Evolutionary conservation across 768 basidiomycete genomes (phyloP).

Genomic region (Suillus bovinus): DNA sequence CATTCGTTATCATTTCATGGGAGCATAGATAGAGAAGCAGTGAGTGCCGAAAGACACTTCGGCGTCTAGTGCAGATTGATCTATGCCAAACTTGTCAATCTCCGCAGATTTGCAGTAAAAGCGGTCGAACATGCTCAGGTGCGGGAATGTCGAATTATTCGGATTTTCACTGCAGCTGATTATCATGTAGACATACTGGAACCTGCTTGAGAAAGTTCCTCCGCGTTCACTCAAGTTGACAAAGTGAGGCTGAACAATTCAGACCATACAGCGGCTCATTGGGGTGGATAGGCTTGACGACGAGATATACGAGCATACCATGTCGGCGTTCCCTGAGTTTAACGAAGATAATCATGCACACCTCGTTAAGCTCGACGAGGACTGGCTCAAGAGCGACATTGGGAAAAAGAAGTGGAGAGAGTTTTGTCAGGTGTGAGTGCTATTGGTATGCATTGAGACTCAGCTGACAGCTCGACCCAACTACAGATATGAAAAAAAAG

Average conservation of each 20-base stretch:
- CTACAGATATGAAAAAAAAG: constrained; percentile 80
- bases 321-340: constrained; percentile 81
- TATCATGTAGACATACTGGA: constrained; percentile 84
- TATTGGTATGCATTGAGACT: not conserved
- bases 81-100: constrained; percentile 10
- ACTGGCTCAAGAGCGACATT: constrained; percentile 84
- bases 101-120: constrained; percentile 55
- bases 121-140: constrained; percentile 97
- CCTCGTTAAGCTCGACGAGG: constrained; percentile 73
- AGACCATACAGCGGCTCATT: constrained; percentile 16
- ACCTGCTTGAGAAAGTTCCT: constrained; percentile 77
- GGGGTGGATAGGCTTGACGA: constrained; percentile 70
- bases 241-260: constrained; percentile 49
- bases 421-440: constrained; percentile 7
- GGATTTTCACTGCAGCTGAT: constrained; percentile 7
- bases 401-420: constrained; percentile 91
- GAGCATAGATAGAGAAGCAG: constrained; percentile 90
- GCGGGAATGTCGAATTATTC: constrained; percentile 23
- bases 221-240: constrained; percentile 81
- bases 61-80: constrained; percentile 13
- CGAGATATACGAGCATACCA: constrained; percentile 81
- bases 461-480: constrained; percentile 10
- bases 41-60: constrained; percentile 39
- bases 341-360: constrained; percentile 46
- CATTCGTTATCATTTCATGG: not conserved